Percentiles rank a stretch among this genome's conserved stretches.
These are phyloP conservation scores for Alternaria infectoria DNA, from an alignment of 2,329 filamentous ascomycete genomes.

Conservation along the genomic window DNA sequence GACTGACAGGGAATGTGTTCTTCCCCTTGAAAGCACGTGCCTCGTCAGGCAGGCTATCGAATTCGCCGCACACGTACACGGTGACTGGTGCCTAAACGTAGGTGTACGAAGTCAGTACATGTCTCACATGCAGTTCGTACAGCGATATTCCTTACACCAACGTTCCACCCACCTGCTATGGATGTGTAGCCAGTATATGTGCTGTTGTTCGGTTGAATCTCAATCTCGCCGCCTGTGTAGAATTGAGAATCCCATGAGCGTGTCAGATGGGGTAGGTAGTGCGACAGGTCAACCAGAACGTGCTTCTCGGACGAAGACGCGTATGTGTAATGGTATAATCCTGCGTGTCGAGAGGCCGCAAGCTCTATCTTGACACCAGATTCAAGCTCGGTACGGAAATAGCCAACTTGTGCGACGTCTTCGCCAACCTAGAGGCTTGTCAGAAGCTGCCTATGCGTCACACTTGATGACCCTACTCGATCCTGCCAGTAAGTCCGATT, in stretches of 20 bases:
- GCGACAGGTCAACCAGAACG: conserved; percentile 57
- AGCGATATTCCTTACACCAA: too few species aligned
- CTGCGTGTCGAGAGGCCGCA: conserved; percentile 46
- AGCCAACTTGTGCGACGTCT: conserved; percentile 44
- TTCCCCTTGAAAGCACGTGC: conserved; percentile 41
- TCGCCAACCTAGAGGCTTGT: conserved; percentile 28
- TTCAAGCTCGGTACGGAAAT: conserved; percentile 44
- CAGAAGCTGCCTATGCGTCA: not conserved
- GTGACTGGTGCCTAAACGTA: conserved; percentile 32
- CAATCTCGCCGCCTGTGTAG: conserved; percentile 44
- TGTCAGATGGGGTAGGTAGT: conserved; percentile 47
- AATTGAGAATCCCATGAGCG: conserved; percentile 47
- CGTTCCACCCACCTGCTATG: conserved; percentile 47
- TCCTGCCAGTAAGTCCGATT: conserved; percentile 53
- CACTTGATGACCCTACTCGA: conserved; percentile 25
- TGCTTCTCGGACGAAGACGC: conserved; percentile 49
- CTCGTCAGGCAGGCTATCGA: conserved; percentile 30
- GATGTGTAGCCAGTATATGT: conserved; percentile 43
- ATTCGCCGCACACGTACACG: conserved; percentile 46
- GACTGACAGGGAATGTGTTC: conserved; percentile 47
- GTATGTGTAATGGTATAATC: conserved; percentile 46
- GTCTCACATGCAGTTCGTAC: not conserved
- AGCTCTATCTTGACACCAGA: conserved; percentile 47
- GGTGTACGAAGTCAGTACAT: not conserved
- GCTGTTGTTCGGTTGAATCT: conserved; percentile 37